A percentile compares a stretch with the other conserved stretches of the same genome.
These are phyloP conservation scores for Wakefieldia striispora DNA, from an alignment of 768 basidiomycete genomes.

Conservation along the genomic window DNA sequence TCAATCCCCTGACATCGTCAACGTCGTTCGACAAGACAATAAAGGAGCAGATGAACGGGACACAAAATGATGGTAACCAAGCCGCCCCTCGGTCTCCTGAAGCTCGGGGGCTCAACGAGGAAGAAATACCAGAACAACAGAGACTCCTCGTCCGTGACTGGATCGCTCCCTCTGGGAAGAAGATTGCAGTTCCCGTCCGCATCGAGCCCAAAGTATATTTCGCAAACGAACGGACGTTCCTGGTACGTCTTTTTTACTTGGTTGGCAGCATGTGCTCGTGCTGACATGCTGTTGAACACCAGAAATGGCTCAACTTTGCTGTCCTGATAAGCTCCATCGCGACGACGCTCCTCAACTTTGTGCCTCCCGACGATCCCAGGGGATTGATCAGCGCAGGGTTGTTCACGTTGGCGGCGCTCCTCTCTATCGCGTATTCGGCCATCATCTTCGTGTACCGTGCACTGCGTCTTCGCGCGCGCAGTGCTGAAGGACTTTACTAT, in stretches of 20 bases:
- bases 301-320: constrained; percentile 90
- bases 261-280: neutral
- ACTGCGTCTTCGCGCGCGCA: constrained; percentile 60
- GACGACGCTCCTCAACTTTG: constrained; percentile 86
- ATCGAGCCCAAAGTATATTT: constrained; percentile 99
- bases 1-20: constrained; percentile 84
- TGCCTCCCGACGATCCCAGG: constrained; percentile 62
- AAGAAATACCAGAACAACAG: constrained; percentile 42
- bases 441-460: constrained; percentile 79
- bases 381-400: constrained; percentile 85
- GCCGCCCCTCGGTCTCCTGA: constrained; percentile 13
- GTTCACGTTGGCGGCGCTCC: constrained; percentile 88
- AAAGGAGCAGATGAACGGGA: constrained; percentile 56
- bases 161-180: constrained; percentile 82
- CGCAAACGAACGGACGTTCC: constrained; percentile 90
- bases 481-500: constrained; percentile 82
- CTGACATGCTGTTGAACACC: constrained; percentile 7
- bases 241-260: constrained; percentile 54
- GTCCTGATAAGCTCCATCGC: constrained; percentile 89
- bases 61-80: constrained; percentile 25
- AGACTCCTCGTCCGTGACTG: constrained; percentile 64
- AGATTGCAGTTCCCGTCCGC: constrained; percentile 90
- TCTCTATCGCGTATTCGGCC: constrained; percentile 85
- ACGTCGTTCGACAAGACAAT: constrained; percentile 82
- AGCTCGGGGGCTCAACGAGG: constrained; percentile 37